Conservation (phyloP, 2,329 filamentous ascomycete species). For the Pseudocercospora crystallina region DNA sequence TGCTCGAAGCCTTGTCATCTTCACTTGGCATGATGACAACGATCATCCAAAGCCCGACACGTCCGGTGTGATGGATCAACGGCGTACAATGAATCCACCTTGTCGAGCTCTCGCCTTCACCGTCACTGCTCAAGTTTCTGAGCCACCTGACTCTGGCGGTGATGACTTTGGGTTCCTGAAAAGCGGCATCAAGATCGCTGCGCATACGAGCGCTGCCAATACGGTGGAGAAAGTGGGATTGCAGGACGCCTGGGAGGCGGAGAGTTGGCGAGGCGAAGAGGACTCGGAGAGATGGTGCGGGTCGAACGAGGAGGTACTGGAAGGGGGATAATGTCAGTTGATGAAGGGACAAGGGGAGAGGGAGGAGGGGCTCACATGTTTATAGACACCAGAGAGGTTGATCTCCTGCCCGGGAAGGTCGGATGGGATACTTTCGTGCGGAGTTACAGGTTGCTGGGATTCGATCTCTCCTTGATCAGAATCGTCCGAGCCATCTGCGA, state of each 20-base stretch:
- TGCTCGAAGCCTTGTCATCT: not conserved
- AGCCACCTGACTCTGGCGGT: conserved; percentile 10
- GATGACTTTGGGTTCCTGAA: conserved; percentile 11
- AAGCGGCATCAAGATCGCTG: conserved; percentile 7
- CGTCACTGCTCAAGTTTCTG: not conserved
- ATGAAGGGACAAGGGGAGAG: not conserved
- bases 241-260: conserved; percentile 4
- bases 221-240: conserved; percentile 11
- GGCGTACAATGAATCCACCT: conserved; percentile 15
- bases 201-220: conserved; percentile 10
- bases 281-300: conserved; percentile 8
- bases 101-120: conserved; percentile 3
- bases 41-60: conserved; percentile 76
- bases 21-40: conserved; percentile 53
- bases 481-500: conserved; percentile 12
- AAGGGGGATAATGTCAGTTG: not conserved
- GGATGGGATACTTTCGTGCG: not conserved
- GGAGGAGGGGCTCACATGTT: not conserved
- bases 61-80: conserved; percentile 39
- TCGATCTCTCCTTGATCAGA: conserved; percentile 8
- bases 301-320: conserved; percentile 10
- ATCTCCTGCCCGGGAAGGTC: not conserved
- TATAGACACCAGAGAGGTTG: conserved; percentile 10
- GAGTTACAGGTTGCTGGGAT: not conserved
- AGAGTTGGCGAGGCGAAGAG: conserved; percentile 12